Base-by-base conservation (phyloP, 495 filamentous ascomycete species). In the Penicillium goetzii region DNA sequence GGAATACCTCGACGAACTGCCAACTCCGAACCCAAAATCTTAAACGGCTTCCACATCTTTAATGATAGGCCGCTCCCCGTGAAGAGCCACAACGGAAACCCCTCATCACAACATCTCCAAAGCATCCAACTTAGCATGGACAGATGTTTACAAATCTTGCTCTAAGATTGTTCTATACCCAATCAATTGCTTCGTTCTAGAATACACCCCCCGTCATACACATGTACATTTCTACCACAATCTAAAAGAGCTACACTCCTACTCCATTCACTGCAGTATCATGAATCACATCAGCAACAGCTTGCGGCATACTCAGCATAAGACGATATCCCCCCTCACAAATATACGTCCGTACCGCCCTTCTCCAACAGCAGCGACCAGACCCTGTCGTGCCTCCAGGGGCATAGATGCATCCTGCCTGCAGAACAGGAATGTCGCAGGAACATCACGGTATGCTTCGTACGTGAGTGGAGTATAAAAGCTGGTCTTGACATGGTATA, bases 131-230 rank as follows among this genome's bases (percentile, higher is more conserved):
- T 25, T 30, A 15, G 25, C 43, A 25, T 28, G 25, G 25, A n/a
- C 25, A 28, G 14, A 26, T 51, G 25, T 14, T 30, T 17, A 9
- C 23, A 55, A 47, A 33, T 55, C 32, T 63, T 32, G 23, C 34
- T 33, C 54, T 10, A 38, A 64, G 65, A 65, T 56, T 68, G 65
- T 58, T 65, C 26, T 68, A 70, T 70, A 70, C 68, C 68, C 68
- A 65, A 68, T 68, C 36, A 70, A 68, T 38, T 52, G 52, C 40
- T 10, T 2, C 23, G 28, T 28, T 28, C 17, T 61, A 51, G 47
- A 51, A 51, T 51, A 30, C 25, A 30, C 0, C 4, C 7, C 47
- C 25, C 14, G 4, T 30, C 25, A 30, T 30, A 51, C 47, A 30
- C 12, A 30, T 51, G 25, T 30, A 51, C 21, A 49, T 28, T 30